Base-by-base conservation (phyloP, 2,329 filamentous ascomycete species). In the Diaporthe caulivora region DNA sequence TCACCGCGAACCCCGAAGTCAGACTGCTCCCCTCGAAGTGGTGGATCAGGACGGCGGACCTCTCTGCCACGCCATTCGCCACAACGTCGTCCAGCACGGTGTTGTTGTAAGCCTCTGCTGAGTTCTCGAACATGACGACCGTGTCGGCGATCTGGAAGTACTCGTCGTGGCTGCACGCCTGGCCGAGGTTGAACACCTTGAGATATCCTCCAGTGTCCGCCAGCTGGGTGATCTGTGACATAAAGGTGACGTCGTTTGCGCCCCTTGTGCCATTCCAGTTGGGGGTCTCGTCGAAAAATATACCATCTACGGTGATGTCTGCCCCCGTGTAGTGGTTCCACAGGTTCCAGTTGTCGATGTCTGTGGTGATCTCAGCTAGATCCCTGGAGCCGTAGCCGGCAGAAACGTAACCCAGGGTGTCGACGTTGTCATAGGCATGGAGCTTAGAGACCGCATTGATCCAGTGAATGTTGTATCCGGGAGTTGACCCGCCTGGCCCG, bases 261-360 rank as follows among this genome's bases (percentile, higher is more conserved):
- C 70, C 70, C 21, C 17, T 74, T 79, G 31, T 71, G 73, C 1
- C 62, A 74, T 34, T 72, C 76, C 21, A 74, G 75, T 29, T 21
- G 18, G 17, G 70, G 55, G 3, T 72, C 79, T 75, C 69, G 55
- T 75, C 74, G 51, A 75, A 75, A 62, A 74, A 75, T 31, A 75
- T 70, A 3, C 74, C 74, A 7, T 69, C 62, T 18, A 75, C 21
- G 4, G 68, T 55, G 40, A 75, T 72, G 51, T 75, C 65, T 18
- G 29, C 53, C 2, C 9, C 24, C 21, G 47, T 26, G 24, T 74
- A 67, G 21, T 70, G 44, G 51, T 65, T 72, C 72, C 72, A 71
- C 7, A n/a, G 47, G n/a, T 49, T 57, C 72, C 74, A 75, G 31
- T 60, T 34, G 15, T 40, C n/a, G 29, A 74, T 44, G 34, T 74